These are phyloP conservation scores for Crithidia brevicula DNA, from an alignment of 208 protist genomes.

Conservation along the genomic window DNA sequence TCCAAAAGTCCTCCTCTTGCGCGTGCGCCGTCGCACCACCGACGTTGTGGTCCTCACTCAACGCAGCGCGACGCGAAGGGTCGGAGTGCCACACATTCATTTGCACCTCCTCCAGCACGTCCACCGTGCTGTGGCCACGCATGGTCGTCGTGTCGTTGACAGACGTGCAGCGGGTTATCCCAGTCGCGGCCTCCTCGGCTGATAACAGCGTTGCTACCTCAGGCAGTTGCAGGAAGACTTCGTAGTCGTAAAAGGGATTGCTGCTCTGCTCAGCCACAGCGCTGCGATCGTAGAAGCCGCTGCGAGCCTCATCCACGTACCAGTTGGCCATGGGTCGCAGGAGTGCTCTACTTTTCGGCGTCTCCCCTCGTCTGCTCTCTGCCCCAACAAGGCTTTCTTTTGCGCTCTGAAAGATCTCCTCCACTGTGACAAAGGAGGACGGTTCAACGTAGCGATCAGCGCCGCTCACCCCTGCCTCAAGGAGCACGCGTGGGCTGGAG, in stretches of 20 bases:
- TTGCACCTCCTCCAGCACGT: slow-evolving; percentile 32
- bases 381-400: neutral
- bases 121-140: slow-evolving; percentile 11
- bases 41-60: neutral
- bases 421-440: slow-evolving; percentile 75
- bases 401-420: slow-evolving; percentile 55
- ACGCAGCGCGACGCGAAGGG: neutral
- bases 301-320: slow-evolving; percentile 58
- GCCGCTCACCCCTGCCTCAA: slow-evolving; percentile 16
- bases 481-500: slow-evolving; percentile 18
- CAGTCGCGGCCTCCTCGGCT: neutral
- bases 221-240: slow-evolving; percentile 69
- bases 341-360: slow-evolving; percentile 17
- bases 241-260: slow-evolving; percentile 77
- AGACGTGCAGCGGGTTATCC: neutral
- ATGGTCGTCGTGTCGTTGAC: neutral
- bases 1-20: slow-evolving; percentile 73
- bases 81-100: slow-evolving; percentile 34
- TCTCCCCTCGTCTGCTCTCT: neutral
- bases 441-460: slow-evolving; percentile 47
- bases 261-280: slow-evolving; percentile 41
- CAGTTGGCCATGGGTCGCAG: slow-evolving; percentile 52
- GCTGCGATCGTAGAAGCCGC: slow-evolving; percentile 79
- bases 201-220: slow-evolving; percentile 10
- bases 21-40: slow-evolving; percentile 1